Evolutionary conservation across 495 filamentous ascomycete species (phyloP).

Genomic region (Talaromyces borbonicus): DNA sequence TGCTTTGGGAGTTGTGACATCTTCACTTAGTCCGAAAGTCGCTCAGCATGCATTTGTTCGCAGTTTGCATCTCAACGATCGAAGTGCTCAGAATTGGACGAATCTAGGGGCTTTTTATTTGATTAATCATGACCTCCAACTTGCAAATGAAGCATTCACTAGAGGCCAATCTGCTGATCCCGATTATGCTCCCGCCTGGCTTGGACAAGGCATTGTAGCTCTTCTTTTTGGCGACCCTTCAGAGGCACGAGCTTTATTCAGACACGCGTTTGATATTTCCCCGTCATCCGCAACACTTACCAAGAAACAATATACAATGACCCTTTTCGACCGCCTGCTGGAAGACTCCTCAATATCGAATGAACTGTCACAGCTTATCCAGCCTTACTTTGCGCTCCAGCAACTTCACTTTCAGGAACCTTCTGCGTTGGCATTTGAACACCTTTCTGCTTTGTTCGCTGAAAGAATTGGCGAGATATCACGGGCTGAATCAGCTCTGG

Average conservation of each 20-base stretch:
- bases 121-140: constrained; percentile 66
- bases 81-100: constrained; percentile 72
- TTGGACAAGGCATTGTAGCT: constrained; percentile 84
- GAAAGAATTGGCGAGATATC: constrained; percentile 63
- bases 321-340: constrained; percentile 69
- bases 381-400: constrained; percentile 78
- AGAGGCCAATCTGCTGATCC: constrained; percentile 89
- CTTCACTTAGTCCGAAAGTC: constrained; percentile 70
- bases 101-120: constrained; percentile 84
- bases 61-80: constrained; percentile 85
- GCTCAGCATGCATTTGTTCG: constrained; percentile 93
- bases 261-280: constrained; percentile 92
- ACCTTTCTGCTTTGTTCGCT: constrained; percentile 69
- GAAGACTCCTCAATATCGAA: constrained; percentile 42
- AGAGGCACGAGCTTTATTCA: constrained; percentile 76
- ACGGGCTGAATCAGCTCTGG: constrained; percentile 55
- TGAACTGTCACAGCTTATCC: constrained; percentile 52
- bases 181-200: constrained; percentile 84
- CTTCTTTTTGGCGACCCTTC: constrained; percentile 57
- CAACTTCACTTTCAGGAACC: constrained; percentile 64
- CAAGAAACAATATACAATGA: constrained; percentile 66
- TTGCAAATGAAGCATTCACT: constrained; percentile 83
- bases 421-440: constrained; percentile 56
- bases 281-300: constrained; percentile 59
- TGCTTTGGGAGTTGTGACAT: constrained; percentile 82